Conservation (phyloP, 495 filamentous ascomycete genomes). For the Neurospora sp. region DNA sequence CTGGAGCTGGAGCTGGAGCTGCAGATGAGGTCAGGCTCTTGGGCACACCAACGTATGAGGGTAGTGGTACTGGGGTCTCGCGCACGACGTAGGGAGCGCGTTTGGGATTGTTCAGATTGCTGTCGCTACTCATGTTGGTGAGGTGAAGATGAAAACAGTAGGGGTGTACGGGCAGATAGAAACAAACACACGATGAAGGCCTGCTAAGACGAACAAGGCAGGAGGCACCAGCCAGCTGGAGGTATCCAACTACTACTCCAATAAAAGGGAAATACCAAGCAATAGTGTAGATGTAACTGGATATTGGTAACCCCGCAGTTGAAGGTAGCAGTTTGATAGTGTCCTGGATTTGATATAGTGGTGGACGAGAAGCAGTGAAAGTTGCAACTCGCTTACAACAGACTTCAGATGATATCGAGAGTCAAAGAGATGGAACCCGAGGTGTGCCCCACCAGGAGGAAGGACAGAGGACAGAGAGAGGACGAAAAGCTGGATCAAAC, state of each 20-base stretch:
- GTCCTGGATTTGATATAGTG: neutral
- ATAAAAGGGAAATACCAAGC: neutral
- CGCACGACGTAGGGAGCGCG: neutral
- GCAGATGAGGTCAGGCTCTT: neutral
- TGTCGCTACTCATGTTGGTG: neutral
- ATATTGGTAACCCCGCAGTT: neutral
- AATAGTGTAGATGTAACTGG: neutral
- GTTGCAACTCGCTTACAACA: neutral
- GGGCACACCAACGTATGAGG: neutral
- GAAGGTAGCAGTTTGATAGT: neutral
- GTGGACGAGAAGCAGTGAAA: neutral
- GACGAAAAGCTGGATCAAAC: neutral
- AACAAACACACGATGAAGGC: neutral
- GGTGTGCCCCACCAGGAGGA: neutral
- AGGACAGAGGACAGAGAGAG: neutral
- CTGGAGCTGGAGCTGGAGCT: neutral
- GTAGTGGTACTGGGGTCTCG: neutral
- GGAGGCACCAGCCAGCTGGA: neutral
- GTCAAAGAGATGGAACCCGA: neutral
- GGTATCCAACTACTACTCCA: neutral
- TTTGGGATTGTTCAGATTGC: neutral
- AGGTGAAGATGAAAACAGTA: neutral
- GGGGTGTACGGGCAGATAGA: neutral
- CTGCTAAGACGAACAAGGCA: neutral
- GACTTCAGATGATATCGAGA: neutral